These are phyloP conservation scores for Mortierella polycephala DNA, from an alignment of 371 early-diverging fungal species.

Conservation along the genomic window DNA sequence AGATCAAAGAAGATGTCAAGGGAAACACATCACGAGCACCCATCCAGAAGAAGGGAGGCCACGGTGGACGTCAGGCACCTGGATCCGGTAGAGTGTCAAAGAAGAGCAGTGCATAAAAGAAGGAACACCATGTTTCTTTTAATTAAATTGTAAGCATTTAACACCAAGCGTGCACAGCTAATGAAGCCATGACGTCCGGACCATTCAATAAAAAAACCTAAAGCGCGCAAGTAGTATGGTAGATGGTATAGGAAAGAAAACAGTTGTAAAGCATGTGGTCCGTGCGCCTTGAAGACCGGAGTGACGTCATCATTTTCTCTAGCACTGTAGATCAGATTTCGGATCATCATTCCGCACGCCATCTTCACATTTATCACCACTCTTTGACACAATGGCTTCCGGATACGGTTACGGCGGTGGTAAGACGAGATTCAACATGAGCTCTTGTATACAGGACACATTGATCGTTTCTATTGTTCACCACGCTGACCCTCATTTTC, in stretches of 20 bases:
- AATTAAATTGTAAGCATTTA: too few species aligned
- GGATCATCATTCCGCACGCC: not conserved
- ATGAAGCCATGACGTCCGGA: too few species aligned
- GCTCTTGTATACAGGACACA: not conserved
- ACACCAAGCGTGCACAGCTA: too few species aligned
- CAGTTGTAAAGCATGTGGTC: not conserved
- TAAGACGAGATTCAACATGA: constrained; percentile 21
- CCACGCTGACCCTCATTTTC: not conserved
- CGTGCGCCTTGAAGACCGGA: not conserved
- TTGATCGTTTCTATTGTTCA: not conserved
- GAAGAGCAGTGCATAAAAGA: not conserved
- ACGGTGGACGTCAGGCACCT: constrained; percentile 35
- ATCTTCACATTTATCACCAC: constrained; percentile 10
- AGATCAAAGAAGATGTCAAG: constrained; percentile 62
- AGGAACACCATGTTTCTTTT: too few species aligned
- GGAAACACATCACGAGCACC: constrained; percentile 48
- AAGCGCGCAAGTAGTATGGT: too few species aligned
- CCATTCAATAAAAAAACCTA: too few species aligned
- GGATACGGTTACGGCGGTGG: constrained; percentile 62
- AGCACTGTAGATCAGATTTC: constrained; percentile 1
- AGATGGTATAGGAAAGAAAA: too few species aligned
- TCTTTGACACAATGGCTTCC: constrained; percentile 54
- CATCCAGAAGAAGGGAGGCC: constrained; percentile 29
- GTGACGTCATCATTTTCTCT: not conserved
- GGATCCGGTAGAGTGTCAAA: constrained; percentile 14